Base-by-base conservation (phyloP, 2,329 filamentous ascomycete species). In the Metarhizium humberi region DNA sequence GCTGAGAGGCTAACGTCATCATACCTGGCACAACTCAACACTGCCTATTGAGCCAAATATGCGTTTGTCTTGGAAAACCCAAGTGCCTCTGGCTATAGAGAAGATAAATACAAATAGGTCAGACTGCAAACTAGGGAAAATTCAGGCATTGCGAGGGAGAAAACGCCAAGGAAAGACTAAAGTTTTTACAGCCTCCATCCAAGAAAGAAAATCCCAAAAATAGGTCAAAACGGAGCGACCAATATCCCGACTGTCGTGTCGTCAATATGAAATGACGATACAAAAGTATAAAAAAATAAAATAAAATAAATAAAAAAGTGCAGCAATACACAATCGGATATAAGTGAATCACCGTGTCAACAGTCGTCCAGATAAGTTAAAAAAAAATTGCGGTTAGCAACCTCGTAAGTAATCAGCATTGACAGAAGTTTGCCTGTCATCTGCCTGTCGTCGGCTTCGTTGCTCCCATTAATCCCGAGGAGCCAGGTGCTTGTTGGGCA, bases 131-230 rank as follows among this genome's bases (percentile, higher is more conserved):
- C 32, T 16, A 34, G 10, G 20, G 29, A 34, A 49, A 10, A 1
- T 8, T n/a, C 10, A 34, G 8, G 42, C 20, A 36, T 14, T 46
- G 32, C 25, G n/a, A 25, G 25, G 8, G 6, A 20, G 42, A 51
- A 8, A 55, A 50, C 45, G 54, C 54, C 54, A 52, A 55, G 34
- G 25, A 56, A 52, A 46, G 30, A 42, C n/a, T 36, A 42, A 32
- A 48, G 6, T 20, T 34, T 48, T 30, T 20, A 20, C 11, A 14
- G 30, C 45, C 3, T 29, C 45, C 25, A 52, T 52, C 54, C 54
- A 55, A 36, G 8, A 36, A 36, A 13, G 29, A 55, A 52, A 7
- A 18, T 10, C 16, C 25, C 34, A 29, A 40, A 36, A 29, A 36
- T 8, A 43, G 14, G 16, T 30, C 25, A 25, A 25, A 18, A 54